Base-by-base conservation (phyloP, 768 basidiomycete genomes). In the Agrocybe chaxingu region DNA sequence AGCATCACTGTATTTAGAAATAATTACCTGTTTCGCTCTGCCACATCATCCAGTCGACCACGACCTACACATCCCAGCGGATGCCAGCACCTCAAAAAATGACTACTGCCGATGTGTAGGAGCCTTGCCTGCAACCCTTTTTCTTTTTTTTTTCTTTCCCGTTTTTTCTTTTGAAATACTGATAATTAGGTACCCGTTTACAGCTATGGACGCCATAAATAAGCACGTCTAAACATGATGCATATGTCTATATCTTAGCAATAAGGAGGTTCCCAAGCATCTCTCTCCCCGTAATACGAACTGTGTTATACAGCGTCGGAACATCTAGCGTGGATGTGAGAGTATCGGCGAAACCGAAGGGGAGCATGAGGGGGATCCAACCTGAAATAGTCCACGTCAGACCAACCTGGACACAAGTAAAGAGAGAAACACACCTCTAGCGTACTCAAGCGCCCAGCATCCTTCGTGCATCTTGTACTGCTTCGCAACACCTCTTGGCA, bases 391-490 rank as follows among this genome's bases (percentile, higher is more conserved):
- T 8, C 46, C n/a, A 36, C 19, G 45, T 40, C 39, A 44, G 36
- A 31, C 19, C 24, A 41, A 36, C 13, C n/a, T 13, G 3, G 4
- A 42, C 33, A 13, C 31, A 36, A 42, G 36, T 8, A 42, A 33
- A n/a, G 6, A 43, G 34, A 43, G 34, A 49, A 10, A 71, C 79
- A 35, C 58, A 94, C 96, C 96, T 66, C 87, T 69, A 37, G 95
- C 96, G 59, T 96, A 94, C 68, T 99, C 97, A 56, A 99, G 70
- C 7, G 97, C 97, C 66, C 92, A 98, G 65, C 92, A 96, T 10
- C 92, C 94, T 52, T 94, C 81, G 62, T 92, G 92, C 89, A 98
- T 95, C 68, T 95, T 96, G 71, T 98, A 98, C 69, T 99, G 97
- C 75, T 97, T 98, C 49, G 84, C 87, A 2, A 81, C 78, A 4